Evolutionary conservation across 805 yeast species (phyloP).

Genomic region (Spathaspora hagerdaliae): DNA sequence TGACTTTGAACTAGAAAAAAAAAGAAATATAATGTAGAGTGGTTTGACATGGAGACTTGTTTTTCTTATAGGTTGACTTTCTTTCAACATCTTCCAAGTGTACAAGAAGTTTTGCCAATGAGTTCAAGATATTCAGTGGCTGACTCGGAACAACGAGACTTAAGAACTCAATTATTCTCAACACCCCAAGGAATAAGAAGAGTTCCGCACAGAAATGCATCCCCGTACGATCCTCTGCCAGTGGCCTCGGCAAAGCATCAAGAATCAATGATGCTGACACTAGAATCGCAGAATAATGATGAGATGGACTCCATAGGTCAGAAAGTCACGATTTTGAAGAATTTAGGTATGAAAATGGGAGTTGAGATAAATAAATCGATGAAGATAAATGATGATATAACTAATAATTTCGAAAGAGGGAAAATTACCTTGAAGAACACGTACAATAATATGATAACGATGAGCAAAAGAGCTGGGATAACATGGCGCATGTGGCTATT

Average conservation of each 20-base stretch:
- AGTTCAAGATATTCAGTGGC: slow-evolving; percentile 25
- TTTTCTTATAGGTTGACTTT: no score
- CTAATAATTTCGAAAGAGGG: slow-evolving; percentile 37
- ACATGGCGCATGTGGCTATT: slow-evolving; percentile 43
- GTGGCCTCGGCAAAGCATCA: slow-evolving; percentile 31
- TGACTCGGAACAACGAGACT: slow-evolving; percentile 40
- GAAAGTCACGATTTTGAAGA: slow-evolving; percentile 39
- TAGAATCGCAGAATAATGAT: slow-evolving; percentile 41
- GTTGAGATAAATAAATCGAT: slow-evolving; percentile 39
- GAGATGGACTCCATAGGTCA: slow-evolving; percentile 39
- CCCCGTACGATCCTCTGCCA: slow-evolving; percentile 35
- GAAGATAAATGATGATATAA: slow-evolving; percentile 37
- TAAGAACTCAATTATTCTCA: slow-evolving; percentile 37
- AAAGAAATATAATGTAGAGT: no score
- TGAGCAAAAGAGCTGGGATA: slow-evolving; percentile 45
- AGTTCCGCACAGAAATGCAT: slow-evolving; percentile 27
- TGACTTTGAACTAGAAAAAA: background rate
- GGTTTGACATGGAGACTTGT: no score
- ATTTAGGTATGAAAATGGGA: slow-evolving; percentile 41
- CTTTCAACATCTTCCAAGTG: no score
- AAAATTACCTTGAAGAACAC: slow-evolving; percentile 38
- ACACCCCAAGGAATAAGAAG: slow-evolving; percentile 14
- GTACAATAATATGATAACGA: slow-evolving; percentile 38
- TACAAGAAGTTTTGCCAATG: slow-evolving; percentile 9
- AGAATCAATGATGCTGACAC: slow-evolving; percentile 39